A percentile compares a stretch with the other conserved stretches of the same genome.
Evolutionary conservation across 1,139 yeast genomes (phyloP).

Genomic region (Arxiozyma bovina): DNA sequence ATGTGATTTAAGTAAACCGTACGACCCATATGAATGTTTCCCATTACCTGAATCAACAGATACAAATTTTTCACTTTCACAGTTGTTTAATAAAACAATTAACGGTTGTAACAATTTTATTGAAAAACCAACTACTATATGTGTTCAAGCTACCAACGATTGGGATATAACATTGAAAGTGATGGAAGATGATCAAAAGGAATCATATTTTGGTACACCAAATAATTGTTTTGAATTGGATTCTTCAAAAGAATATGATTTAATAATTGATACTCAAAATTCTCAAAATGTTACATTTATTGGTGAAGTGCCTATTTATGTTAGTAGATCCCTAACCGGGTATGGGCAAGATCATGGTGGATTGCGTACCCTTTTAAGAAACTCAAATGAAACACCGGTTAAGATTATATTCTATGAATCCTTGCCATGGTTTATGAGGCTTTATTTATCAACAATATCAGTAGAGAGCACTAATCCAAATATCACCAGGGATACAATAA

Average conservation of each 20-base stretch:
- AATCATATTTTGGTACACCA: slow-evolving; percentile 25
- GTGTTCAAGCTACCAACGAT: slow-evolving; percentile 36
- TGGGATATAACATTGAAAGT: slow-evolving; percentile 39
- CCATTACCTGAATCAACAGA: slow-evolving; percentile 54
- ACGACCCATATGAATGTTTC: slow-evolving; percentile 64
- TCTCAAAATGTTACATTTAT: slow-evolving; percentile 34
- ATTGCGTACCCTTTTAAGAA: slow-evolving; percentile 63
- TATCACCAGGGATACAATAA: slow-evolving; percentile 26
- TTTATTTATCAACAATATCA: slow-evolving; percentile 64
- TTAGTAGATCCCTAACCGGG: slow-evolving; percentile 83
- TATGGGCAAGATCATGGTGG: slow-evolving; percentile 90
- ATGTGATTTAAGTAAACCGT: slow-evolving; percentile 57
- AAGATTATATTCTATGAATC: slow-evolving; percentile 65
- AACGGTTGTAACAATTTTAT: slow-evolving; percentile 55
- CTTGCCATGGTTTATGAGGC: slow-evolving; percentile 88
- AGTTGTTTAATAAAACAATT: slow-evolving; percentile 61
- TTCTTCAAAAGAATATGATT: slow-evolving; percentile 34
- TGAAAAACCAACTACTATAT: slow-evolving; percentile 35
- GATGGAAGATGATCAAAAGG: slow-evolving; percentile 10
- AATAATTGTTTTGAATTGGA: slow-evolving; percentile 34
- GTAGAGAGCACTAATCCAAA: slow-evolving; percentile 23
- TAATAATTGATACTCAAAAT: slow-evolving; percentile 35
- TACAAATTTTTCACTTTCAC: slow-evolving; percentile 47
- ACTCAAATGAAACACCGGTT: slow-evolving; percentile 46
- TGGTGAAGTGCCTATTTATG: slow-evolving; percentile 54